Conservation (phyloP, 306 rosid genomes). For the Rubus parviflorus region DNA sequence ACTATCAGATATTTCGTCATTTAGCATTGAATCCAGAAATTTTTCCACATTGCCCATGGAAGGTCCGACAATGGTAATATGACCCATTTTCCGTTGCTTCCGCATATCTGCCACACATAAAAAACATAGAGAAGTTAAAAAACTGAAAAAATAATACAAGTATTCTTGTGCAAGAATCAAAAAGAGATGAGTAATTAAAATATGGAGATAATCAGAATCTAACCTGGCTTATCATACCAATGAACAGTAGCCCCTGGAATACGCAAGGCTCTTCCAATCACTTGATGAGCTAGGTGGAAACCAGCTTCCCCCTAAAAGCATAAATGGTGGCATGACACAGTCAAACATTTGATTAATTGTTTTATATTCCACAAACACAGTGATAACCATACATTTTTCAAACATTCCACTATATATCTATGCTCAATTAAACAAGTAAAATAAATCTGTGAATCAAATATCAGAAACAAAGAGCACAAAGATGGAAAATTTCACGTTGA, state of each 20-base stretch:
- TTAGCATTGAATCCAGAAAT: conserved; percentile 41
- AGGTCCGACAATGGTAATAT: conserved; percentile 78
- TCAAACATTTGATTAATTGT: neutral
- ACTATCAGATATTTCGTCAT: conserved; percentile 41
- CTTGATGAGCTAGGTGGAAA: conserved; percentile 66
- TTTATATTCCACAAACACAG: neutral
- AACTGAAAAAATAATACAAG: neutral
- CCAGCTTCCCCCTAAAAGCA: conserved; percentile 72
- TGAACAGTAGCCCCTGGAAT: conserved; percentile 75
- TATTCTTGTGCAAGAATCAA: conserved; percentile 10
- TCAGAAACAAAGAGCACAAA: neutral
- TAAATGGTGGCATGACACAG: conserved; percentile 7
- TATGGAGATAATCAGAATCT: conserved; percentile 27
- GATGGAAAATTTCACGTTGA: neutral
- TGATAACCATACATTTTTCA: neutral
- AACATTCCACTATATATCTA: neutral
- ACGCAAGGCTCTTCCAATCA: conserved; percentile 59
- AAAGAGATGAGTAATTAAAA: conserved; percentile 2
- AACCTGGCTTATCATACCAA: conserved; percentile 98
- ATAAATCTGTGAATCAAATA: neutral
- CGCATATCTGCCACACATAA: conserved; percentile 65
- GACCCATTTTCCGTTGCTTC: conserved; percentile 94
- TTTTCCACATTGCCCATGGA: conserved; percentile 57
- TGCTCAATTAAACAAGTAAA: neutral
- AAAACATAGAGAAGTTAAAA: neutral